Evolutionary conservation across 139 green algal genomes (phyloP).

Genomic region (Marvania coccoides): DNA sequence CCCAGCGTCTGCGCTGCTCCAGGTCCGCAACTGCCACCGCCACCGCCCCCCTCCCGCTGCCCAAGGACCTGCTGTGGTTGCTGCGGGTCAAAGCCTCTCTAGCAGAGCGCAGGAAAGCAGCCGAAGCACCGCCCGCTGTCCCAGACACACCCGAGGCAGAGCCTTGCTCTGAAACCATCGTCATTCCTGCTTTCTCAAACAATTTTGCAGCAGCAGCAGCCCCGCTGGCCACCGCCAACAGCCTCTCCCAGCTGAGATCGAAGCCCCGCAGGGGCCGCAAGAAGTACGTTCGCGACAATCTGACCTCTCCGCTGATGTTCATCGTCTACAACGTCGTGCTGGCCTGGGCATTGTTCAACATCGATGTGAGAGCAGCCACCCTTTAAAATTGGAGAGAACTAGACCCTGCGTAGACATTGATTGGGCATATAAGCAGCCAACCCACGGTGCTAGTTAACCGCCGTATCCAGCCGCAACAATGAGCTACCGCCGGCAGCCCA

Average conservation of each 20-base stretch:
- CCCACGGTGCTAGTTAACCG: too few species aligned
- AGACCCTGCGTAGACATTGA: too few species aligned
- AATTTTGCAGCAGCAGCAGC: neutral
- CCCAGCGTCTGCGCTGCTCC: too few species aligned
- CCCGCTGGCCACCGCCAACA: too few species aligned
- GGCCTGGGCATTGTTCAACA: slow-evolving; percentile 22
- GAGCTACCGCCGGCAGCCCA: slow-evolving; percentile 1
- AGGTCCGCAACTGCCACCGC: too few species aligned
- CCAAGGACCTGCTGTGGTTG: neutral
- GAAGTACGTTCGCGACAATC: neutral
- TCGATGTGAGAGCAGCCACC: slow-evolving; percentile 16
- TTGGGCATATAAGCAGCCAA: neutral
- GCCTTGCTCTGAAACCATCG: neutral
- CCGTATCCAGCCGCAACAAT: too few species aligned
- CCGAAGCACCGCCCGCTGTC: neutral
- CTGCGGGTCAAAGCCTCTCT: neutral
- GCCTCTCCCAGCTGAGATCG: too few species aligned
- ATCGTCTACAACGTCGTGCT: slow-evolving; percentile 20
- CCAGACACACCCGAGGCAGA: too few species aligned
- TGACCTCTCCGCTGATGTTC: slow-evolving; percentile 1
- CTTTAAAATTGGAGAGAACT: too few species aligned
- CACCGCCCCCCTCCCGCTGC: neutral
- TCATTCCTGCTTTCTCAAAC: neutral
- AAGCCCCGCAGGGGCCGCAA: too few species aligned
- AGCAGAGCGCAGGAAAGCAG: too few species aligned